Evolutionary conservation across 805 yeast species (phyloP).

Genomic region (Tetrapisispora arboricola): DNA sequence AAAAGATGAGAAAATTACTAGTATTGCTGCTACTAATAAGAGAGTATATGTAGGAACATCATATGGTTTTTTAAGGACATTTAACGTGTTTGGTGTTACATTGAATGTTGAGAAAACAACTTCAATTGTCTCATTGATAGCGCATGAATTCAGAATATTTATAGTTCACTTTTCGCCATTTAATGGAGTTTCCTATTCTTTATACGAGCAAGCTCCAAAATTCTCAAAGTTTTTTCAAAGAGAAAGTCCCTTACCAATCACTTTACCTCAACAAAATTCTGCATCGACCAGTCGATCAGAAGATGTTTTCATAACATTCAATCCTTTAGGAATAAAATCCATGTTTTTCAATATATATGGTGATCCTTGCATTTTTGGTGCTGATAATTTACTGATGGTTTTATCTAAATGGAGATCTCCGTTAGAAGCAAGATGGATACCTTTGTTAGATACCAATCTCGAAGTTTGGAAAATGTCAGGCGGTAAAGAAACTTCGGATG

Average conservation of each 20-base stretch:
- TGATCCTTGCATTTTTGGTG: constrained; percentile 84
- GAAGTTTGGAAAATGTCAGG: constrained; percentile 42
- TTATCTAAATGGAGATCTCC: constrained; percentile 71
- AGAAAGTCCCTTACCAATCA: constrained; percentile 37
- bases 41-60: constrained; percentile 63
- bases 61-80: constrained; percentile 62
- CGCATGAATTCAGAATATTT: constrained; percentile 47
- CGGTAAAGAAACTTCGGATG: constrained; percentile 34
- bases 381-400: constrained; percentile 59
- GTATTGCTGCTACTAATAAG: constrained; percentile 55
- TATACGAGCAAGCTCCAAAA: constrained; percentile 20
- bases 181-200: constrained; percentile 21
- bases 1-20: constrained; percentile 49
- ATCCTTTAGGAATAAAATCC: constrained; percentile 39
- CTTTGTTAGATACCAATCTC: constrained; percentile 48
- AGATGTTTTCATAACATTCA: constrained; percentile 19
- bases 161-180: constrained; percentile 34
- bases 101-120: constrained; percentile 55
- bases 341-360: constrained; percentile 81
- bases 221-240: constrained; percentile 32
- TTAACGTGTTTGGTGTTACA: constrained; percentile 65
- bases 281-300: constrained; percentile 27
- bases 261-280: constrained; percentile 13
- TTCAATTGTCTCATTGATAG: constrained; percentile 65
- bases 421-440: constrained; percentile 77